A percentile compares a stretch with the other conserved stretches of the same genome.
These are phyloP conservation scores for Wickerhamiella vanderwaltii DNA, from an alignment of 805 yeast genomes.

Conservation along the genomic window DNA sequence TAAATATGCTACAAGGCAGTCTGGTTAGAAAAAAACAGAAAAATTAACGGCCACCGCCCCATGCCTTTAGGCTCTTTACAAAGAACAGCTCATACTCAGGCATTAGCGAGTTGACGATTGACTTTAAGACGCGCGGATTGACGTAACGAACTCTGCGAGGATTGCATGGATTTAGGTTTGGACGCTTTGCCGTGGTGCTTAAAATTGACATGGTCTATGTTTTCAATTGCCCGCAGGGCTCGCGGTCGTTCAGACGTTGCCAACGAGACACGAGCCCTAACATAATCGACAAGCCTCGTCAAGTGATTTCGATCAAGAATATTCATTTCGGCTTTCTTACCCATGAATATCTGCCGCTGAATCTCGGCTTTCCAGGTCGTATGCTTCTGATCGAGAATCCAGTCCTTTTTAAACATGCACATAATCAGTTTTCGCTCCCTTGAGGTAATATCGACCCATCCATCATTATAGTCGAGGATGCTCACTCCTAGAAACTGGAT, in stretches of 20 bases:
- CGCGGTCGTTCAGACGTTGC: too few relatives aligned
- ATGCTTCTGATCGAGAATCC: conserved; percentile 17
- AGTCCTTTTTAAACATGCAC: conserved; percentile 24
- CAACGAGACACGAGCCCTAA: too few relatives aligned
- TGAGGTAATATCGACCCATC: conserved; percentile 23
- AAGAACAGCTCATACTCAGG: too few relatives aligned
- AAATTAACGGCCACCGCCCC: neutral
- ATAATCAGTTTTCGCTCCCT: conserved; percentile 28
- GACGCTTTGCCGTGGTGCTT: too few relatives aligned
- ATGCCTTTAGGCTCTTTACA: too few relatives aligned
- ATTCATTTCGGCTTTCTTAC: conserved; percentile 49
- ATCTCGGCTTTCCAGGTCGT: conserved; percentile 34
- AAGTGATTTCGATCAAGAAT: conserved; percentile 24
- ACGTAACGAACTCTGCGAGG: too few relatives aligned
- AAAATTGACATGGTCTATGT: too few relatives aligned
- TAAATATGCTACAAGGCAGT: conserved; percentile 9
- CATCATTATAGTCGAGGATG: conserved; percentile 30
- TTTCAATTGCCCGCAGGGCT: too few relatives aligned
- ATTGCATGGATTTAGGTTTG: too few relatives aligned
- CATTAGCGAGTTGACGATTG: too few relatives aligned
- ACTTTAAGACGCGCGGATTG: too few relatives aligned
- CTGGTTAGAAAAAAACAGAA: conserved; percentile 12
- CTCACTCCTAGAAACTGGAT: conserved; percentile 33
- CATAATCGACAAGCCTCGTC: conserved; percentile 17
- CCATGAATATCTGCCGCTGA: conserved; percentile 40